Base-by-base conservation (phyloP, 805 yeast genomes). In the Saccharomycopsis malanga region DNA sequence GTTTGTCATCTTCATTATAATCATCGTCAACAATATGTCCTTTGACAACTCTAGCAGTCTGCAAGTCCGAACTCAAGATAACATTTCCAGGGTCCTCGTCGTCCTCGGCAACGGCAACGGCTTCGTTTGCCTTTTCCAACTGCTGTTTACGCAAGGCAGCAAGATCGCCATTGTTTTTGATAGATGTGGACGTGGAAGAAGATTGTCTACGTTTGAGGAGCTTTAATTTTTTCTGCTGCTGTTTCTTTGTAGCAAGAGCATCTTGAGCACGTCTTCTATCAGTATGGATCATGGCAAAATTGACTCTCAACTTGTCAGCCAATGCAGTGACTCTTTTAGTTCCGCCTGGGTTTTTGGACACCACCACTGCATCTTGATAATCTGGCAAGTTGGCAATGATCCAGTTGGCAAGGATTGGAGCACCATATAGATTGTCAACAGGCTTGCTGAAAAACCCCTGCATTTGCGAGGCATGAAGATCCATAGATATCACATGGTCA, bases 321-420 rank as follows among this genome's bases (percentile, higher is more conserved):
- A 93, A 72, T 1, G 97, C 89, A 17, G 99, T 93, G 45, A 93
- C 99, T 56, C 98, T 77, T 64, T 93, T 93, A 18, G 99, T 89
- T 48, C 98, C 98, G 54, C 98, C 99, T 18, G 99, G 98, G 67
- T 93, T 93, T 64, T 93, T 93, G n/a, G 97, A 88, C 10, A 93
- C 98, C 46, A 93, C 95, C 22, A 94, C 98, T 1, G 96, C 91
- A 52, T 82, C 81, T 57, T 78, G 72, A 72, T 86, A 87, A 61
- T 91, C 87, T 32, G 81, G 80, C 42, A 93, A 83, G 59, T 93
- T 84, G 63, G 84, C 93, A 57, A 84, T 80, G 58, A 93, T 91
- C 98, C 98, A 93, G 57, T 86, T 77, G 24, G 96, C 97, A 56
- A 93, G 74, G 35, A 96, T 86, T 42, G 98, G 98, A 2, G 95